These are phyloP conservation scores for Ceratocystis albifundus DNA, from an alignment of 2,329 filamentous ascomycete genomes.

Conservation along the genomic window DNA sequence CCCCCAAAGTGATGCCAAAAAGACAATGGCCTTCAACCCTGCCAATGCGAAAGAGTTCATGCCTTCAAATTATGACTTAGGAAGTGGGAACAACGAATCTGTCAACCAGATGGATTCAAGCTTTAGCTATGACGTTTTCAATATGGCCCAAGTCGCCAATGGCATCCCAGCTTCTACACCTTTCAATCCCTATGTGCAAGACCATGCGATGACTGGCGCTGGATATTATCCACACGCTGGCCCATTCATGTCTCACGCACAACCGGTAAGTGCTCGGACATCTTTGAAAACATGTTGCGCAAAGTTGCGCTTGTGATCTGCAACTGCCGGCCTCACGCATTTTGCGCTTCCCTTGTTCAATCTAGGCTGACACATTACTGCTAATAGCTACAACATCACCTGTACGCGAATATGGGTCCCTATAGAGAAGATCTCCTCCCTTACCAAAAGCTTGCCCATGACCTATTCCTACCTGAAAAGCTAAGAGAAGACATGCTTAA, in stretches of 20 bases:
- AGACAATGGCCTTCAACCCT: slow-evolving; percentile 41
- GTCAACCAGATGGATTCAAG: slow-evolving; percentile 20
- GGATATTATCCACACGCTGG: slow-evolving; percentile 55
- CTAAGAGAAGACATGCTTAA: slow-evolving; percentile 79
- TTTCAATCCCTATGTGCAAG: slow-evolving; percentile 69
- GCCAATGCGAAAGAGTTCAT: slow-evolving; percentile 49
- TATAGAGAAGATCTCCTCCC: slow-evolving; percentile 67
- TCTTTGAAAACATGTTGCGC: not conserved
- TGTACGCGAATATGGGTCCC: slow-evolving; percentile 81
- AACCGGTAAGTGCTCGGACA: slow-evolving; percentile 42
- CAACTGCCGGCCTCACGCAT: not conserved
- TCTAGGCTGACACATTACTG: not conserved
- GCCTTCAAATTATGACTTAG: slow-evolving; percentile 29
- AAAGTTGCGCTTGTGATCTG: not conserved
- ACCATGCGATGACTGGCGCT: slow-evolving; percentile 48
- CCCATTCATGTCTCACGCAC: slow-evolving; percentile 41
- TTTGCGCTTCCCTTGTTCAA: not conserved
- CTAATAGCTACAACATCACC: slow-evolving; percentile 67
- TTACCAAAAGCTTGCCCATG: slow-evolving; percentile 77
- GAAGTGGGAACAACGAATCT: slow-evolving; percentile 13
- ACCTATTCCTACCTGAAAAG: slow-evolving; percentile 84
- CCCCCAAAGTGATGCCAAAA: slow-evolving; percentile 25
- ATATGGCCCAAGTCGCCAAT: slow-evolving; percentile 45
- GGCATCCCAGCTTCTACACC: slow-evolving; percentile 38
- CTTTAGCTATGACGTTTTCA: slow-evolving; percentile 49